A percentile compares a stretch with the other conserved stretches of the same genome.
Evolutionary conservation across 192 early-diverging fungal genomes (phyloP).

Genomic region (Coemansia sp.): DNA sequence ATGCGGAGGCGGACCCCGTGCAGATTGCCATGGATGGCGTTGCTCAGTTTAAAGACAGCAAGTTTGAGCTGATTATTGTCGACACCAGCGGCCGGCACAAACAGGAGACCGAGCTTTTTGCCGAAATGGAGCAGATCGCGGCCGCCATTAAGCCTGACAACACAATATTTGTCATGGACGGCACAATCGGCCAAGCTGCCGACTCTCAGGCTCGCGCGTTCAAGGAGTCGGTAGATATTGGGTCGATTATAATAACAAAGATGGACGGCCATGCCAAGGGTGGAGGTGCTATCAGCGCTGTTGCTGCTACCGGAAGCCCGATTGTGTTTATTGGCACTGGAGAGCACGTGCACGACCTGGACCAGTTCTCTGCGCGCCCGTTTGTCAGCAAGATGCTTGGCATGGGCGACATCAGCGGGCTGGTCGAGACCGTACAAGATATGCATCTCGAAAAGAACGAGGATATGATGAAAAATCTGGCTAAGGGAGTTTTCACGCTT

Average conservation of each 20-base stretch:
- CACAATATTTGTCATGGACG: slow-evolving; percentile 98
- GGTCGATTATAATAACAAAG: slow-evolving; percentile 96
- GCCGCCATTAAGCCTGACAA: slow-evolving; percentile 81
- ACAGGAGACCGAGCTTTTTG: slow-evolving; percentile 91
- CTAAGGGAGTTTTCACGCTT: slow-evolving; percentile 82
- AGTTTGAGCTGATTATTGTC: slow-evolving; percentile 97
- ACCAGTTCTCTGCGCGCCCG: slow-evolving; percentile 79
- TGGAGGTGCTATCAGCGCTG: slow-evolving; percentile 97
- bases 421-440: slow-evolving; percentile 88
- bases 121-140: slow-evolving; percentile 94
- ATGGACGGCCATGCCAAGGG: slow-evolving; percentile 99
- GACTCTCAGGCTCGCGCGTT: slow-evolving; percentile 91
- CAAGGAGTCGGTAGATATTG: slow-evolving; percentile 86
- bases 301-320: slow-evolving; percentile 89
- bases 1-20: slow-evolving; percentile 91
- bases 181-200: slow-evolving; percentile 96
- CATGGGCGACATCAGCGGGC: slow-evolving; percentile 87
- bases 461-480: slow-evolving; percentile 85
- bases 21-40: slow-evolving; percentile 90
- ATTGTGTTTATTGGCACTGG: slow-evolving; percentile 97
- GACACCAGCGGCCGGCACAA: slow-evolving; percentile 96
- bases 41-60: slow-evolving; percentile 85
- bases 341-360: slow-evolving; percentile 95
- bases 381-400: slow-evolving; percentile 94
- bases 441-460: slow-evolving; percentile 83